Conservation (phyloP, 2,329 filamentous ascomycete species). For the Colletotrichum liriopes region DNA sequence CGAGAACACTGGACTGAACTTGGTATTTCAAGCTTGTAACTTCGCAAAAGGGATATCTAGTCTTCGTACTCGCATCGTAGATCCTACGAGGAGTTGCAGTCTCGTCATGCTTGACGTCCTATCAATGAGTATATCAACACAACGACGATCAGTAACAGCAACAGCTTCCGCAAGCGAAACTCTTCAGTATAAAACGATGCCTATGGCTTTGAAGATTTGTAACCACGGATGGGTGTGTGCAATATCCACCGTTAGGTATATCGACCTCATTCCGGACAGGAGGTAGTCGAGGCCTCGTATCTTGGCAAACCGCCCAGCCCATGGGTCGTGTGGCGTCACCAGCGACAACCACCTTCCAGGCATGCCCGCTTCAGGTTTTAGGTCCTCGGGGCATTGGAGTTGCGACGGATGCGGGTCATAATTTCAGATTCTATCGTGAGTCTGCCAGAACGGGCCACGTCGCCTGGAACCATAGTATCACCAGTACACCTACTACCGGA, state of each 20-base stretch:
- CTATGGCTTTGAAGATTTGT: neutral
- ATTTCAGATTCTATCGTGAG: neutral
- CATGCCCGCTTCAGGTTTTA: constrained; percentile 11
- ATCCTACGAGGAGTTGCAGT: neutral
- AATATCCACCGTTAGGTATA: constrained; percentile 5
- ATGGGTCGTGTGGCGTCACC: constrained; percentile 22
- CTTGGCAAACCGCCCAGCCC: neutral
- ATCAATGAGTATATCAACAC: neutral
- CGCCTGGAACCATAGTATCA: neutral
- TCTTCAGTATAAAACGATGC: neutral
- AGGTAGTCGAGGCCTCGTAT: neutral
- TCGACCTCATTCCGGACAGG: constrained; percentile 5
- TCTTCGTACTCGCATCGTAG: neutral
- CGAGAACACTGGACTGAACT: neutral
- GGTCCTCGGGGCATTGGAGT: neutral
- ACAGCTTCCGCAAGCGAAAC: neutral
- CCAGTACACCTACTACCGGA: neutral
- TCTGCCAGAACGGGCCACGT: neutral
- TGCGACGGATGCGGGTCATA: constrained; percentile 7
- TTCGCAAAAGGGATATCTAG: neutral
- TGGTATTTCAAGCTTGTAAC: neutral
- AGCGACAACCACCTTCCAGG: constrained; percentile 2
- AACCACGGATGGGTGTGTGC: constrained; percentile 9
- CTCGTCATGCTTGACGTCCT: neutral
- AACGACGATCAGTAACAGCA: neutral